Evolutionary conservation across 257 asterid species (phyloP).

Genomic region (Solanum etuberosum): DNA sequence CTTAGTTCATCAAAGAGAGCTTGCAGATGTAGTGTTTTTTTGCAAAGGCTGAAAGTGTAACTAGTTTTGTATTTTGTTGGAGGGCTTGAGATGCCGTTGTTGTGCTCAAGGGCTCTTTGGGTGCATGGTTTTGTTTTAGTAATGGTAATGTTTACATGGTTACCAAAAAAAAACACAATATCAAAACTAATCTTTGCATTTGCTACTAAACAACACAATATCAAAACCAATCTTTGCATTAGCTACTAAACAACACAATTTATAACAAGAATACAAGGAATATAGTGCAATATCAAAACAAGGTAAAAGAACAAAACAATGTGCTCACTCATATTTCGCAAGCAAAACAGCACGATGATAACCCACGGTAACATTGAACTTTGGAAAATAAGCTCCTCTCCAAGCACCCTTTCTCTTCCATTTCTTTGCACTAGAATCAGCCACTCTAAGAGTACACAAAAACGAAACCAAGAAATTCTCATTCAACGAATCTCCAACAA

Average conservation of each 20-base stretch:
- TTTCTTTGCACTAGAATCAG: slow-evolving; percentile 68
- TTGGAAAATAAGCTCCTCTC: slow-evolving; percentile 92
- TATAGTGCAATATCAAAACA: not conserved
- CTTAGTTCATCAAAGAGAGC: not conserved
- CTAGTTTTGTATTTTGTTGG: not conserved
- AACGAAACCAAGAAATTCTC: slow-evolving; percentile 78
- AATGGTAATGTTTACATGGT: not conserved
- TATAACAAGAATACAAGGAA: not conserved
- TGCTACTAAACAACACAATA: not conserved
- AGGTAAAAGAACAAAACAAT: not conserved
- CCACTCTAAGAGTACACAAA: slow-evolving; percentile 60
- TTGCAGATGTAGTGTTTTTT: not conserved
- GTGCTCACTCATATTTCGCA: slow-evolving; percentile 63
- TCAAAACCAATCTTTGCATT: not conserved
- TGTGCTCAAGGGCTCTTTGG: not conserved
- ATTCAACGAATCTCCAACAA: slow-evolving; percentile 90
- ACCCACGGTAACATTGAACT: slow-evolving; percentile 75
- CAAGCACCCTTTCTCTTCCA: slow-evolving; percentile 99
- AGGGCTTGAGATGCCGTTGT: not conserved
- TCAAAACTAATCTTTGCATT: not conserved
- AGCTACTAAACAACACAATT: not conserved
- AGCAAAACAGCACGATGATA: slow-evolving; percentile 95
- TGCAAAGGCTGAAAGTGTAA: not conserved
- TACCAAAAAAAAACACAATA: not conserved
- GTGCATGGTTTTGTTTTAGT: not conserved